Conservation (phyloP, 2,329 filamentous ascomycete species). For the Talaromyces sp. region DNA sequence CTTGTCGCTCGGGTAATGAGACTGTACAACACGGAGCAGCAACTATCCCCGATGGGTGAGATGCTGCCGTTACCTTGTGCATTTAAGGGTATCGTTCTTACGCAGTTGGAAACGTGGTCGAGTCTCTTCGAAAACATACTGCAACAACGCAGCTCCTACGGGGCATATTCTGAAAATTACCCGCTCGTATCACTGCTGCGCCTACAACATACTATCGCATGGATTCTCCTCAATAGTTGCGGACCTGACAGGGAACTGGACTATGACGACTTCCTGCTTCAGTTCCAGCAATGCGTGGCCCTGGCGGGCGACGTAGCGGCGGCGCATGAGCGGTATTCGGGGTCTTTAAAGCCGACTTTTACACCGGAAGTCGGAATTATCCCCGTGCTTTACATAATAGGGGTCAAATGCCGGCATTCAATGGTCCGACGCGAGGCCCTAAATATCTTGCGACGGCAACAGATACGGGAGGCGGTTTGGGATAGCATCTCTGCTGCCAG, state of each 20-base stretch:
- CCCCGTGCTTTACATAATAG: constrained; percentile 31
- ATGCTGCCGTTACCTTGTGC: background rate
- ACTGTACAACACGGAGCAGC: constrained; percentile 21
- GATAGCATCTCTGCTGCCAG: constrained; percentile 26
- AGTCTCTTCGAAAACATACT: background rate
- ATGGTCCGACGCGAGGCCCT: constrained; percentile 27
- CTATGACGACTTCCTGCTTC: background rate
- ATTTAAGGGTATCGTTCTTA: background rate
- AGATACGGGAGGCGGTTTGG: constrained; percentile 31
- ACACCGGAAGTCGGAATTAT: constrained; percentile 31
- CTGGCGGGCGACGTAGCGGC: background rate
- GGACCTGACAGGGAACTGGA: constrained; percentile 16
- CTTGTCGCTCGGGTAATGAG: constrained; percentile 28
- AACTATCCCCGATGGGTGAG: constrained; percentile 13
- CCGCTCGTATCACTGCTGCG: constrained; percentile 24
- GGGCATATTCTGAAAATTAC: constrained; percentile 10
- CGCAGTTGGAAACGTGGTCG: background rate
- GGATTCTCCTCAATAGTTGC: constrained; percentile 21
- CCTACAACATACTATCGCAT: constrained; percentile 27
- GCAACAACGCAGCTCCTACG: background rate
- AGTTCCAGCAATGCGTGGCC: background rate
- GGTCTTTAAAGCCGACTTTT: constrained; percentile 22
- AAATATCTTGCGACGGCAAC: background rate
- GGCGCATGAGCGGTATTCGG: constrained; percentile 14
- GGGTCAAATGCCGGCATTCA: constrained; percentile 34